Evolutionary conservation across 257 asterid species (phyloP).

Genomic region (Anisodus acutangulus): DNA sequence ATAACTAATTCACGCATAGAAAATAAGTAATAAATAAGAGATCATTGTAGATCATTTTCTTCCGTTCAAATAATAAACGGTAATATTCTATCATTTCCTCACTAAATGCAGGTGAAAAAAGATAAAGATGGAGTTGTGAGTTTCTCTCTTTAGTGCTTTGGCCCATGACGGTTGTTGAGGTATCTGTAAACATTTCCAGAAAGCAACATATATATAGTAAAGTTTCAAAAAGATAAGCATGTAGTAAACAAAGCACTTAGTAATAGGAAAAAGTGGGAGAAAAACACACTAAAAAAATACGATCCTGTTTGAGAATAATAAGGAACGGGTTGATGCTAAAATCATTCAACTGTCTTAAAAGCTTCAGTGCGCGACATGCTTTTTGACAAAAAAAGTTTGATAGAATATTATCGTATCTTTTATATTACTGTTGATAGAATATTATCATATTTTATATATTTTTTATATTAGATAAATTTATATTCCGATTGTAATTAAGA

Average conservation of each 20-base stretch:
- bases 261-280: neutral
- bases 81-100: too few relatives aligned
- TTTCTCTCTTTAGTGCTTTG: neutral
- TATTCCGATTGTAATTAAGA: too few relatives aligned
- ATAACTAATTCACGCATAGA: too few relatives aligned
- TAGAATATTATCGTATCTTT: too few relatives aligned
- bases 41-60: too few relatives aligned
- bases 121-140: neutral
- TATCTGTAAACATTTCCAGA: slow-evolving; percentile 1
- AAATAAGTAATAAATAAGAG: too few relatives aligned
- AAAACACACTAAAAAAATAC: neutral
- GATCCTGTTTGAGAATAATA: slow-evolving; percentile 13
- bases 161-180: slow-evolving; percentile 25
- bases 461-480: too few relatives aligned
- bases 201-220: neutral
- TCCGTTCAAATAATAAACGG: too few relatives aligned
- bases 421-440: too few relatives aligned
- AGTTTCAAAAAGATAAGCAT: neutral
- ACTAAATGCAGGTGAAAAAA: neutral
- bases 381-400: neutral
- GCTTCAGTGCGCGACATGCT: neutral
- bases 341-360: neutral
- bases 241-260: slow-evolving; percentile 12
- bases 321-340: neutral
- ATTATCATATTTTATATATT: too few relatives aligned